Base-by-base conservation (phyloP, 2,329 filamentous ascomycete genomes). In the Pseudogymnoascus sp. region DNA sequence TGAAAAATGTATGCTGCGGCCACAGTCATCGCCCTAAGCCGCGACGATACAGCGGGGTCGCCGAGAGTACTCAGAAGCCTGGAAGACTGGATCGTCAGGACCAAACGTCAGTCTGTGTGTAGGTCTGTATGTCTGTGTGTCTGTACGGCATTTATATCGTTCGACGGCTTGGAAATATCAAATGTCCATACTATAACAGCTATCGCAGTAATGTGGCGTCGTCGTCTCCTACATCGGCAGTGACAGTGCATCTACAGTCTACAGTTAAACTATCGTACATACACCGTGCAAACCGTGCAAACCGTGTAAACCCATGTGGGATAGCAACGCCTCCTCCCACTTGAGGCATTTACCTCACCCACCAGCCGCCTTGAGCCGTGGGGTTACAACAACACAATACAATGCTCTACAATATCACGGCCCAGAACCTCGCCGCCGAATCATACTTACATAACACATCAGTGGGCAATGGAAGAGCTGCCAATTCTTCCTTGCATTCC, bases 401-500 rank as follows among this genome's bases (percentile, higher is more conserved):
- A 29, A 1, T 3, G 5, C 5, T 4, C 3, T 13, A 44, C 37
- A 17, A n/a, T 42, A 46, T 15, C 19, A 23, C 19, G 11, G 46
- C 26, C 46, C 26, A 31, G 26, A 50, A 50, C 42, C 23, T 56
- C 46, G 46, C 46, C 26, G 26, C 46, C 46, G 26, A 33, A 56
- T 56, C 46, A 56, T 56, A 6, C 46, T 56, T 56, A 56, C 46
- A 31, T 56, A 56, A 44, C 19, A 33, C 46, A 19, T 56, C 17
- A 31, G 19, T 19, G 26, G 46, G n/a, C n/a, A 29, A 56, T 56
- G 3, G 46, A 56, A 56, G 26, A 56, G n/a, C 26, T 56, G 46
- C 46, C 46, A 56, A 56, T 56, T 56, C 46, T 56, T 56, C 50
- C 50, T 56, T 56, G 50, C 50, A 56, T 56, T 13, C 17, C 1